A percentile compares a stretch with the other conserved stretches of the same genome.
Evolutionary conservation across 345 rosid genomes (phyloP).

Genomic region (Carallia pectinifolia): DNA sequence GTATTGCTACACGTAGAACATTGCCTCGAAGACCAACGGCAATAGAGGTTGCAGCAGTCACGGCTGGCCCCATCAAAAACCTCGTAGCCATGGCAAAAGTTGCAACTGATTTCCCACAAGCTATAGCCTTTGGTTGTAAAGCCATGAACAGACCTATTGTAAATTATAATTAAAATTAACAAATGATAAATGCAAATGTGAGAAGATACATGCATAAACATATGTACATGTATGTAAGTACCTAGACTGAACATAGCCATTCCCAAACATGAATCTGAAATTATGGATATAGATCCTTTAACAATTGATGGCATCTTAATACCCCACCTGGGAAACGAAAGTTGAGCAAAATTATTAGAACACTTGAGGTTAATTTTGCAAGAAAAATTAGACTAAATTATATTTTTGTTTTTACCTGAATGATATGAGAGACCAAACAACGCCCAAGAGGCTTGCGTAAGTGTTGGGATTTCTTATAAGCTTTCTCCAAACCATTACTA

Average conservation of each 20-base stretch:
- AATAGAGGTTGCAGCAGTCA: slow-evolving; percentile 21
- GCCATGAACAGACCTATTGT: slow-evolving; percentile 27
- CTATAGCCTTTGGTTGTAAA: slow-evolving; percentile 19
- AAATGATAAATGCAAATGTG: not conserved
- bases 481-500: slow-evolving; percentile 23
- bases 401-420: slow-evolving; percentile 9
- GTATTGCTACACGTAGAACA: slow-evolving; percentile 15
- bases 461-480: slow-evolving; percentile 26
- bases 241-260: slow-evolving; percentile 27
- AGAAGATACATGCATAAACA: not conserved
- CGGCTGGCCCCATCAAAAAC: slow-evolving; percentile 24
- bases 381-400: not conserved
- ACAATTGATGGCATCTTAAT: slow-evolving; percentile 19
- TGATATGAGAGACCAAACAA: slow-evolving; percentile 22
- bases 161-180: too few relatives aligned
- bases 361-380: not conserved
- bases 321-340: not conserved
- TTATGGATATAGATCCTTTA: slow-evolving; percentile 13
- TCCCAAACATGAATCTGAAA: slow-evolving; percentile 26
- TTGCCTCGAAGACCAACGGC: slow-evolving; percentile 21
- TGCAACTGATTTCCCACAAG: slow-evolving; percentile 16
- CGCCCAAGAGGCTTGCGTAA: slow-evolving; percentile 18
- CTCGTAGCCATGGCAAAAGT: slow-evolving; percentile 10
- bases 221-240: not conserved
- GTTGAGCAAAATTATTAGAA: not conserved